Conservation (phyloP, 768 basidiomycete species). For the Rhodotorula babjevae region DNA sequence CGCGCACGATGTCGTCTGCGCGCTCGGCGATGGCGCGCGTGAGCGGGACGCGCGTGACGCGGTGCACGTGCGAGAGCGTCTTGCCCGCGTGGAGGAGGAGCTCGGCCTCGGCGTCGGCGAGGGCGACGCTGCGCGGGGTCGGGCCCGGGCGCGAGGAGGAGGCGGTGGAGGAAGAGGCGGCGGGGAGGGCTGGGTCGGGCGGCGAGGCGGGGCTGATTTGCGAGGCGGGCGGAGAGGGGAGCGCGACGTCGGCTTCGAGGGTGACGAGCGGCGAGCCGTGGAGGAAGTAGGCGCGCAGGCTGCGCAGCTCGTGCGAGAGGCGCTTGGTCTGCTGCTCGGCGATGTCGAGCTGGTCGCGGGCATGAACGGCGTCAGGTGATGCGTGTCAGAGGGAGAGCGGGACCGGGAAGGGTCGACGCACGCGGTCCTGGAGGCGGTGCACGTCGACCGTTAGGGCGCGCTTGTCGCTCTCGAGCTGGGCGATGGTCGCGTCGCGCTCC, state of each 20-base stretch:
- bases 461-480: conserved; percentile 10
- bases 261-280: conserved; percentile 8
- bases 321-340: conserved; percentile 6
- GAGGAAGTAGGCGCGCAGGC: conserved; percentile 23
- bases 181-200: background rate
- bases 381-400: background rate
- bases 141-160: too few species aligned
- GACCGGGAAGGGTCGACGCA: background rate
- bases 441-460: conserved; percentile 15
- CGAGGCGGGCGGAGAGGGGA: conserved; percentile 1
- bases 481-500: background rate
- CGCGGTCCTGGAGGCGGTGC: background rate
- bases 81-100: conserved; percentile 38
- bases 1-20: conserved; percentile 15
- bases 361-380: background rate
- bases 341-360: conserved; percentile 7
- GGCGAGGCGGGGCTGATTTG: background rate
- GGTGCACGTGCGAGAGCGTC: conserved; percentile 19
- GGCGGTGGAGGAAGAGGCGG: background rate
- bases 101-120: conserved; percentile 43
- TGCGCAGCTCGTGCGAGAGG: conserved; percentile 26
- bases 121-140: background rate
- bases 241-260: conserved; percentile 8
- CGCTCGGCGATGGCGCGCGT: conserved; percentile 2
- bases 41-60: conserved; percentile 26